A percentile compares a stretch with the other conserved stretches of the same genome.
Evolutionary conservation across 495 filamentous ascomycete genomes (phyloP).

Genomic region (Evansstolkia leycettana): DNA sequence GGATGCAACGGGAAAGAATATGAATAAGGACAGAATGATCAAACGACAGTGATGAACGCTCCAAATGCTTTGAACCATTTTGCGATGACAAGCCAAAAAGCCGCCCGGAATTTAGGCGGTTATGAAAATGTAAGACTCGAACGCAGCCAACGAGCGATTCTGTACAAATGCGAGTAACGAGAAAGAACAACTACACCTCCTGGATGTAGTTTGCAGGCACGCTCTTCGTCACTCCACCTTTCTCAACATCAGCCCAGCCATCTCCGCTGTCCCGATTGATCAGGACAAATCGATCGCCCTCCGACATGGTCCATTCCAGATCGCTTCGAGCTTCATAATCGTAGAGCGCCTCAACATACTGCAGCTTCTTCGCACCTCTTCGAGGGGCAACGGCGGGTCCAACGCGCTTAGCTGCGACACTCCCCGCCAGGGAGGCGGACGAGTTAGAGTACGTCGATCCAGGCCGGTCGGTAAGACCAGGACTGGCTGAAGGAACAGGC

Average conservation of each 20-base stretch:
- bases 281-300: slow-evolving; percentile 85
- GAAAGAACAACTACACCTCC: slow-evolving; percentile 36
- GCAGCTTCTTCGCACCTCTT: slow-evolving; percentile 87
- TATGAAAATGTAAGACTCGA: neutral
- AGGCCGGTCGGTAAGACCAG: slow-evolving; percentile 33
- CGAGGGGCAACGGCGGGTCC: slow-evolving; percentile 88
- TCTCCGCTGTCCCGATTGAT: slow-evolving; percentile 76
- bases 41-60: no score
- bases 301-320: slow-evolving; percentile 75
- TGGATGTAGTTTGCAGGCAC: slow-evolving; percentile 92
- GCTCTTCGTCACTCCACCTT: slow-evolving; percentile 76
- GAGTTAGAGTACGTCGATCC: slow-evolving; percentile 71
- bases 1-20: no score
- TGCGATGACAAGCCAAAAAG: neutral
- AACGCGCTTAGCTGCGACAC: slow-evolving; percentile 58
- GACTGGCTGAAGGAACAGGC: slow-evolving; percentile 22
- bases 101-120: no score
- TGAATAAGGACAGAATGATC: no score
- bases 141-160: neutral
- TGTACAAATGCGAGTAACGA: neutral
- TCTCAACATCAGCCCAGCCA: slow-evolving; percentile 95
- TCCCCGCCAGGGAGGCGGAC: slow-evolving; percentile 54
- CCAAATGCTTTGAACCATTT: no score
- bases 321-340: slow-evolving; percentile 81
- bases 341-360: slow-evolving; percentile 87